Base-by-base conservation (phyloP, 495 filamentous ascomycete species). In the Jackrogersella minutella region DNA sequence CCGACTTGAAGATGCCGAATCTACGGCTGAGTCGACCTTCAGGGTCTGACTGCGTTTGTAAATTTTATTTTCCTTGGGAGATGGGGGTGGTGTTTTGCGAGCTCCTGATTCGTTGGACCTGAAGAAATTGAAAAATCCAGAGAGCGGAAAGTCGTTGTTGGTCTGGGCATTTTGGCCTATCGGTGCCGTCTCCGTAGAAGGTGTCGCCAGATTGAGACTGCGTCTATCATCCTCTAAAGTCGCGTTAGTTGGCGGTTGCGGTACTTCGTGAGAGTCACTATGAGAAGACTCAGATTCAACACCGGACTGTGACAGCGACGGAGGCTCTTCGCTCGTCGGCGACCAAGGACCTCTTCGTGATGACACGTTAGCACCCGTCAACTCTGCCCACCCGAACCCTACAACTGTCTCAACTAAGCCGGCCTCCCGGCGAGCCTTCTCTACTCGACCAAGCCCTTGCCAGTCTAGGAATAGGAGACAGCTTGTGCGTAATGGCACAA, bases 391-490 rank as follows among this genome's bases (percentile, higher is more conserved):
- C 0, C 96, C 94, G 86, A 93, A 97, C 58, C 88, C 91, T 26
- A 93, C 91, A 70, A 97, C 88, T 0, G 93, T 96, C 24, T 93
- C 93, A 37, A 99, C 90, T 3, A 97, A 78, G 5, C 93, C 92
- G 65, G 92, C 97, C 70, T 94, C 95, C 75, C 96, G 82, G 39
- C 96, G 84, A 7, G 95, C 94, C 75, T 99, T 99, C 67, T 98
- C 92, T 4, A 98, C 95, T 21, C 92, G 87, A 19, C 90, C 93
- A 6, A 99, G 81, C 0, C 95, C 95, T 76, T 91, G 90, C 95
- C 95, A 99, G 73, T 99, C 95, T 5, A 99, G 83, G 69, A 98
- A 99, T n/a, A 98, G 81, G 13, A 99, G 81, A 75, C 93, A 98
- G 50, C 96, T 97, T 10, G 95, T 99, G 9, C 96, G 86, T 34